phyloP scores from a whole-genome alignment of 352 stramenopile genomes.

The Phytopythium sindhum region DNA sequence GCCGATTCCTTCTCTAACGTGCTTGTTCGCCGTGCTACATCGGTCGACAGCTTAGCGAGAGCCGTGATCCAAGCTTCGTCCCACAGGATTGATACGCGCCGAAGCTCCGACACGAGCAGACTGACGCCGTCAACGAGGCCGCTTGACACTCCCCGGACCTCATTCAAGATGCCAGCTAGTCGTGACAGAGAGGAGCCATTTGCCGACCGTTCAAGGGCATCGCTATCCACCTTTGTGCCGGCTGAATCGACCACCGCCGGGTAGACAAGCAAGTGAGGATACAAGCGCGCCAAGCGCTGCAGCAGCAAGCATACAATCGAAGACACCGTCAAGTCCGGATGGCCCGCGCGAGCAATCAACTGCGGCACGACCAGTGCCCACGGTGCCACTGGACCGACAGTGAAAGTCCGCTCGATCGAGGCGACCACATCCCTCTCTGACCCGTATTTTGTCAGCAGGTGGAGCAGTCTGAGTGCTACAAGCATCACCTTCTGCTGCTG shows the following conservation, averaged over 20 bases:
- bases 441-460: slow-evolving; percentile 63
- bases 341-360: slow-evolving; percentile 56
- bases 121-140: slow-evolving; percentile 53
- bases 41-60: slow-evolving; percentile 67
- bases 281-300: slow-evolving; percentile 55
- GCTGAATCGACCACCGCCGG: slow-evolving; percentile 65
- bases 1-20: slow-evolving; percentile 77
- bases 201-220: slow-evolving; percentile 4
- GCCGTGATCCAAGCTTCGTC: slow-evolving; percentile 77
- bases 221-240: slow-evolving; percentile 8
- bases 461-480: slow-evolving; percentile 58
- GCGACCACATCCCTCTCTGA: slow-evolving; percentile 36
- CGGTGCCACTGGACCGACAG: slow-evolving; percentile 40
- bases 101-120: slow-evolving; percentile 65
- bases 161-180: slow-evolving; percentile 38
- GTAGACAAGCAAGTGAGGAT: slow-evolving; percentile 70
- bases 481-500: slow-evolving; percentile 36
- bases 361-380: slow-evolving; percentile 76
- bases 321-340: slow-evolving; percentile 51
- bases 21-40: slow-evolving; percentile 58
- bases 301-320: slow-evolving; percentile 56
- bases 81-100: slow-evolving; percentile 79
- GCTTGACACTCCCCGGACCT: slow-evolving; percentile 33
- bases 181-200: slow-evolving; percentile 9
- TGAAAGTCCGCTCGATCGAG: slow-evolving; percentile 43